Conservation (phyloP, 2,329 filamentous ascomycete genomes). For the Aureobasidium sp. region DNA sequence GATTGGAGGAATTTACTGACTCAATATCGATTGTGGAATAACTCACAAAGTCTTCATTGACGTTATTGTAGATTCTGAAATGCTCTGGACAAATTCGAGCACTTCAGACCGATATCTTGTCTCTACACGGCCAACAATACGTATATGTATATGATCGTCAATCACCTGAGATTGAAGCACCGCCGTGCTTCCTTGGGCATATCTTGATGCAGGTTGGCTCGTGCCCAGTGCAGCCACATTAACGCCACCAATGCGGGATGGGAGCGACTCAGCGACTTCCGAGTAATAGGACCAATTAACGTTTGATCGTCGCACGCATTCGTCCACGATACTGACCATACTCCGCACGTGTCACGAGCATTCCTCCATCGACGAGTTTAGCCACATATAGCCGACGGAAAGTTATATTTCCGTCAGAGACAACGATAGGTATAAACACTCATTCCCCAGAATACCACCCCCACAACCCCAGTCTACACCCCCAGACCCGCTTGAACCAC, state of each 20-base stretch:
- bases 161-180: not conserved
- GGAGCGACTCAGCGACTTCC: not conserved
- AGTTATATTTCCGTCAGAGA: not conserved
- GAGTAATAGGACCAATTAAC: constrained; percentile 6
- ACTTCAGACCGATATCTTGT: not conserved
- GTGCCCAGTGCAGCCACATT: not conserved
- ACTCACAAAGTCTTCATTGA: not conserved
- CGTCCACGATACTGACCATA: not conserved
- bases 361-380: not conserved
- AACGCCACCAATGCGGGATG: not conserved
- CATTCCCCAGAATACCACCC: not conserved
- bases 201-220: constrained; percentile 3
- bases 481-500: not conserved
- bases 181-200: not conserved
- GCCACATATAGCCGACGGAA: not conserved
- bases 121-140: not conserved
- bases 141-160: not conserved
- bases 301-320: constrained; percentile 4
- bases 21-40: not conserved
- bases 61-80: not conserved
- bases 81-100: not conserved
- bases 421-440: not conserved
- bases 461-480: not conserved
- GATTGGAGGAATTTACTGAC: not conserved
- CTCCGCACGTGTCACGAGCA: constrained; percentile 8